Evolutionary conservation across 1,284 basidiomycete genomes (phyloP), one percentile per base, ranked within the genome.

Genomic region (Rhodotorula sp.): DNA sequence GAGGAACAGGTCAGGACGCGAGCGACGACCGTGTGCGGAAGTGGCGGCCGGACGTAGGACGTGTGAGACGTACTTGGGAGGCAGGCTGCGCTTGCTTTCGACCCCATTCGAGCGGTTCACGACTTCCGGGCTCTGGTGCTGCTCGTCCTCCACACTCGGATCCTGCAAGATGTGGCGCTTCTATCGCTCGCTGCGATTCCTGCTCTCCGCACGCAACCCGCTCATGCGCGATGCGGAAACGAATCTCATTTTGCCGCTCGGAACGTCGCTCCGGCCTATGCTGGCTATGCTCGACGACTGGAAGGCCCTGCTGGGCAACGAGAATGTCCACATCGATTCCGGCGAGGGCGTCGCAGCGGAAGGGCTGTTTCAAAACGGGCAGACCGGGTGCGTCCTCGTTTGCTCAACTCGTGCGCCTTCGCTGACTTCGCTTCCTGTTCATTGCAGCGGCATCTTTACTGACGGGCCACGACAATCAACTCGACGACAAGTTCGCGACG

Each of bases 251-350:
- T 50, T 60, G n/a, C 59, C 59, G 31, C 50, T 51, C 50, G 59
- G 59, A 18, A 48, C 48, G 2, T 40, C 59, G n/a, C 26, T 52
- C 26, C 59, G 48, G n/a, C 26, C 59, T 26, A 51, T 60, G 50
- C 59, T 52, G 16, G 26, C 34, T n/a, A 60, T 60, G 59, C 37
- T 60, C n/a, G 24, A 26, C n/a, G 59, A 60, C 37, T 34, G 52
- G 26, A 37, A 24, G n/a, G 24, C 31, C n/a, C 31, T 48, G 7
- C 48, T 60, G n/a, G 59, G 59, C 8, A n/a, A 18, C 6, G 34
- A 37, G 6, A 37, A 60, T 50, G 51, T 58, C 8, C 56, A 26
- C 26, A 22, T 58, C 40, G 56, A 58, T 44, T 22, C 40, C 16
- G 28, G 18, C 40, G 40, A 47, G 26, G 40, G 10, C 7, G 26